Base-by-base conservation (phyloP, 805 yeast species). In the Candida sonorensis region DNA sequence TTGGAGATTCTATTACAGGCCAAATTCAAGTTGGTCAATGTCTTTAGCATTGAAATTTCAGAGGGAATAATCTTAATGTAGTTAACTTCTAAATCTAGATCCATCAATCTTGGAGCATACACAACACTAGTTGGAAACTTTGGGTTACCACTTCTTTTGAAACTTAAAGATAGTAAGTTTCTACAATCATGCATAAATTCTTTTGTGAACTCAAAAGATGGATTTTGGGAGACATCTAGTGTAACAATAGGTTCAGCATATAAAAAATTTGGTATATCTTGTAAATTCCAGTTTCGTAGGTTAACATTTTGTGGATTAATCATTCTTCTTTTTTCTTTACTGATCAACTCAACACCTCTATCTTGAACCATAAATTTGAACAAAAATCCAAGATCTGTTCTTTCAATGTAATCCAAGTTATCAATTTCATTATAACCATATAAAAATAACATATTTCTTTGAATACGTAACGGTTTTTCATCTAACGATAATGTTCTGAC, bases 341-440 rank as follows among this genome's bases (percentile, higher is more conserved):
- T 48, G 14, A 56, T 54, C 17, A 46, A 23, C 32, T 56, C 59
- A 33, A 81, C 66, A 38, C 71, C 60, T n/a, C 72, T 71, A 43
- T 82, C 90, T 48, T 81, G 86, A 34, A 76, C 81, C 19, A 80
- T 77, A 53, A 88, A 86, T 43, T 85, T 82, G 59, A 87, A 84
- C 26, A 88, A 64, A 48, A 77, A 85, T 30, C 87, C 77, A 40
- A 87, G 57, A 56, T 88, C 97, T 35, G 82, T 87, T 38, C 94
- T 67, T 20, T 94, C 95, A 38, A 87, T 68, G 31, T 77, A 81
- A 41, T 77, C 79, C 31, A 86, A 60, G 32, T 78, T 76, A 51
- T 88, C 96, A n/a, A 72, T 66, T 29, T 78, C 82, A 4, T 72
- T 69, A 49, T 81, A 88, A 5, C 97, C 97, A 49, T 84, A 79